Conservation (phyloP, 139 green algal species). For the Chlorella ohadii region DNA sequence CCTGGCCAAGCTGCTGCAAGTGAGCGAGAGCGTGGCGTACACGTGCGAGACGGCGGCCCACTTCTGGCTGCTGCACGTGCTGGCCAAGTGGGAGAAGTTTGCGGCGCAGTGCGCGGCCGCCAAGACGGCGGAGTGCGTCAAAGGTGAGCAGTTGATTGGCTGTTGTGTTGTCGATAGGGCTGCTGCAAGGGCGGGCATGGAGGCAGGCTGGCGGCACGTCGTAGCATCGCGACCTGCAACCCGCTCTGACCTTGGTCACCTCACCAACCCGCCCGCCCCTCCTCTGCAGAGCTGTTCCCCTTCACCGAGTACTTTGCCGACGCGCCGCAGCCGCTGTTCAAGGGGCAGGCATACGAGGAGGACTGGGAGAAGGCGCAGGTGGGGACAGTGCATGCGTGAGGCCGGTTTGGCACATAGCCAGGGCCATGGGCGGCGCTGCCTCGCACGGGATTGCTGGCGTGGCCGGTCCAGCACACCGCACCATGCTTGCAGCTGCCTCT, state of each 20-base stretch:
- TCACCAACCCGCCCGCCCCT: not conserved
- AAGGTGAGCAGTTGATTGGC: constrained; percentile 20
- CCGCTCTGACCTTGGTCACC: too few relatives aligned
- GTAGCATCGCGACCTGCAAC: too few relatives aligned
- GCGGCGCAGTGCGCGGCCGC: constrained; percentile 35
- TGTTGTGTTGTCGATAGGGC: too few relatives aligned
- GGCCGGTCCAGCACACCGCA: too few relatives aligned
- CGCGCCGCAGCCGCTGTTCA: constrained; percentile 82
- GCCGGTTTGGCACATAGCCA: too few relatives aligned
- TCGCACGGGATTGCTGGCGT: too few relatives aligned
- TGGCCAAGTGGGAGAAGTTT: constrained; percentile 88
- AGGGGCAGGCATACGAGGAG: constrained; percentile 59
- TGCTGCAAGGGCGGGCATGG: too few relatives aligned
- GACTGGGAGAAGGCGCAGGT: constrained; percentile 63
- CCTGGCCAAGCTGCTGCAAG: constrained; percentile 73
- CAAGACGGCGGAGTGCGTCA: constrained; percentile 36
- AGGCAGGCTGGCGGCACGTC: too few relatives aligned
- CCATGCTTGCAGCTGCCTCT: too few relatives aligned
- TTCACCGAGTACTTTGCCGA: constrained; percentile 86
- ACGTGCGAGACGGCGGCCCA: constrained; percentile 96
- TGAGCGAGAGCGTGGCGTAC: constrained; percentile 80
- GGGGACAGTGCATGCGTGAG: not conserved
- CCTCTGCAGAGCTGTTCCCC: constrained; percentile 30
- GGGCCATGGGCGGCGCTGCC: too few relatives aligned
- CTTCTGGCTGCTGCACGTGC: constrained; percentile 98